phyloP scores from a whole-genome alignment of 805 yeast species.

The Sugiyamaella mastotermitis region DNA sequence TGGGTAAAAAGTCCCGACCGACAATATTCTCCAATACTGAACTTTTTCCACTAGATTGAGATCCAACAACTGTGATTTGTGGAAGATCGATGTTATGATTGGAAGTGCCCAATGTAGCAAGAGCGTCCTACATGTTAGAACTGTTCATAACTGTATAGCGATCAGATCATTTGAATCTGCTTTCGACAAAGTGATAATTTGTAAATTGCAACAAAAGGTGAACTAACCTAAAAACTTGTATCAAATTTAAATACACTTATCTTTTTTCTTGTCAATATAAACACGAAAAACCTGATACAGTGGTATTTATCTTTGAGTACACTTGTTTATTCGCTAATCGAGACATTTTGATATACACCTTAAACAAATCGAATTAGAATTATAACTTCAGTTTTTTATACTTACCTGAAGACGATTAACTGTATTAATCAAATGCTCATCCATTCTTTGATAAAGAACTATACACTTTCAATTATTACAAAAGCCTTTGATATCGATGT shows the following conservation, averaged over 20 bases:
- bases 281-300: not conserved
- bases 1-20: conserved; percentile 84
- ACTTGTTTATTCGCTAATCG: too few relatives aligned
- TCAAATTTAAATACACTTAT: not conserved
- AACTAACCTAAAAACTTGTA: too few relatives aligned
- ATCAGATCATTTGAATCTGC: not conserved
- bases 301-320: not conserved
- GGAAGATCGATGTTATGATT: conserved; percentile 83
- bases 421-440: conserved; percentile 70
- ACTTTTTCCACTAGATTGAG: conserved; percentile 85
- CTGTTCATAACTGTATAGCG: not conserved
- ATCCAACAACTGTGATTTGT: conserved; percentile 85
- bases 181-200: too few relatives aligned
- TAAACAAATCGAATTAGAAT: too few relatives aligned
- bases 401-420: conserved; percentile 63
- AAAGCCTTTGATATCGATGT: too few relatives aligned
- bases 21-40: conserved; percentile 87
- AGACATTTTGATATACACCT: too few relatives aligned
- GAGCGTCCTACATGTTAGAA: conserved; percentile 60
- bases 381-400: not conserved
- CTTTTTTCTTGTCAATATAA: not conserved
- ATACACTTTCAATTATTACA: too few relatives aligned
- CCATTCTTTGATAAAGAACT: conserved; percentile 44
- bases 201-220: too few relatives aligned
- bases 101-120: conserved; percentile 87